A percentile compares a stretch with the other conserved stretches of the same genome.
Conservation (phyloP, 352 stramenopile species). For the Elongisporangium anandrum region DNA sequence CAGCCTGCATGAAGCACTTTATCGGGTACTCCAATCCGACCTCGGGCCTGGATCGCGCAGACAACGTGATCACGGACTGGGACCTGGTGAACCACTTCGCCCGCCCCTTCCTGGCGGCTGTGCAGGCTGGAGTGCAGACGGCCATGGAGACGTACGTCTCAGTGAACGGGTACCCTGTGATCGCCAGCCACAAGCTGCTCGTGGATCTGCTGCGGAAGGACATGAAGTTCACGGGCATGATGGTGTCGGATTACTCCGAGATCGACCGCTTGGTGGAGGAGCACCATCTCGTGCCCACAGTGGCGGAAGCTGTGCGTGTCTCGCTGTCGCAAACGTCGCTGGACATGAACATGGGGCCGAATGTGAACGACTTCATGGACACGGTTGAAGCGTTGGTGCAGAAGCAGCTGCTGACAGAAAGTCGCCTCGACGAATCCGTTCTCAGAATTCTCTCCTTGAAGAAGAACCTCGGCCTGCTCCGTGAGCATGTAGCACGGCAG, state of each 20-base stretch:
- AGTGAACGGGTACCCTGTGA: conserved; percentile 83
- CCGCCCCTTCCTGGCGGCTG: conserved; percentile 68
- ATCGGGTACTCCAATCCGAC: conserved; percentile 77
- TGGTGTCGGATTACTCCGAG: conserved; percentile 92
- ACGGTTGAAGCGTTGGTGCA: conserved; percentile 52
- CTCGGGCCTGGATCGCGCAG: conserved; percentile 64
- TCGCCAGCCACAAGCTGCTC: conserved; percentile 77
- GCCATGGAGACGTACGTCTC: conserved; percentile 92
- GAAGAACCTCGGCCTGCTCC: conserved; percentile 42
- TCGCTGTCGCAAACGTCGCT: conserved; percentile 83
- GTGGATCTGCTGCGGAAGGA: conserved; percentile 76
- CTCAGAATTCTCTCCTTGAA: conserved; percentile 59
- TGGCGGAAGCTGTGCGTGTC: conserved; percentile 60
- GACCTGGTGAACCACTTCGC: conserved; percentile 74
- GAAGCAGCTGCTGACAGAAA: conserved; percentile 31
- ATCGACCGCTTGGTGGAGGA: conserved; percentile 84
- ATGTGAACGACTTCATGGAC: conserved; percentile 39
- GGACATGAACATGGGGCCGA: conserved; percentile 91
- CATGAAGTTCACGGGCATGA: conserved; percentile 86
- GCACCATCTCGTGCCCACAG: conserved; percentile 68
- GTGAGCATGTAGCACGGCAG: conserved; percentile 1
- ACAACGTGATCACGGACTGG: conserved; percentile 62
- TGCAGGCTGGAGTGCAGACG: conserved; percentile 67
- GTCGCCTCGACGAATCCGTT: conserved; percentile 58
- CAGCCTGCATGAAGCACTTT: conserved; percentile 89